A percentile compares a stretch with the other conserved stretches of the same genome.
Conservation (phyloP, 1,139 yeast species). For the Suhomyces atakaporum region DNA sequence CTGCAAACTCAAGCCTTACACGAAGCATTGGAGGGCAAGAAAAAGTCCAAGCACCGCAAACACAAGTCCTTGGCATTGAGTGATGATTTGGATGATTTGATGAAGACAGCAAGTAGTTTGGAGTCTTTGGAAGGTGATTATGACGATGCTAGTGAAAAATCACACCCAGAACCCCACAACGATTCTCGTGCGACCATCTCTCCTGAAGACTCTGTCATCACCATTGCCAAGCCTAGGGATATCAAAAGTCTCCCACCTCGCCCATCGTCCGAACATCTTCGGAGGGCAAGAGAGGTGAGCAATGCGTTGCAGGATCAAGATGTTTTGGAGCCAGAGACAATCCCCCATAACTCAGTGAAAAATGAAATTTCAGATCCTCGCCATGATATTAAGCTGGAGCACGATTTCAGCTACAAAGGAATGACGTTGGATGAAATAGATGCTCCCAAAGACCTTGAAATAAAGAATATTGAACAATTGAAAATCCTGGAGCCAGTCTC, state of each 20-base stretch:
- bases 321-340: not conserved
- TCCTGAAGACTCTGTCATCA: constrained; percentile 7
- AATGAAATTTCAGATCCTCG: too few species aligned
- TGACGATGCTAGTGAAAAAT: not conserved
- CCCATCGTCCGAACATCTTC: constrained; percentile 35
- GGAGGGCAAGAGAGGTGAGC: constrained; percentile 37
- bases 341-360: too few species aligned
- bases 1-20: constrained; percentile 12
- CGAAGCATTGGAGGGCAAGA: constrained; percentile 16
- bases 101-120: constrained; percentile 40
- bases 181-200: not conserved
- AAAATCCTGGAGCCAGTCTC: too few species aligned
- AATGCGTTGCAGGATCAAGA: constrained; percentile 5
- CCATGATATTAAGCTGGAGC: not conserved
- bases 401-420: constrained; percentile 3
- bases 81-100: constrained; percentile 44
- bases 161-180: constrained; percentile 2
- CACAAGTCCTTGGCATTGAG: constrained; percentile 20
- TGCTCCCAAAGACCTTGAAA: too few species aligned
- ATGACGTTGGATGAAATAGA: not conserved
- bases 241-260: constrained; percentile 35
- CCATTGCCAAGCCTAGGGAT: constrained; percentile 4
- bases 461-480: not conserved
- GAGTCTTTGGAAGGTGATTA: constrained; percentile 5
- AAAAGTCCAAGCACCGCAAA: constrained; percentile 12